Evolutionary conservation across 2,329 filamentous ascomycete species (phyloP).

Genomic region (Hypoxylon sp.): DNA sequence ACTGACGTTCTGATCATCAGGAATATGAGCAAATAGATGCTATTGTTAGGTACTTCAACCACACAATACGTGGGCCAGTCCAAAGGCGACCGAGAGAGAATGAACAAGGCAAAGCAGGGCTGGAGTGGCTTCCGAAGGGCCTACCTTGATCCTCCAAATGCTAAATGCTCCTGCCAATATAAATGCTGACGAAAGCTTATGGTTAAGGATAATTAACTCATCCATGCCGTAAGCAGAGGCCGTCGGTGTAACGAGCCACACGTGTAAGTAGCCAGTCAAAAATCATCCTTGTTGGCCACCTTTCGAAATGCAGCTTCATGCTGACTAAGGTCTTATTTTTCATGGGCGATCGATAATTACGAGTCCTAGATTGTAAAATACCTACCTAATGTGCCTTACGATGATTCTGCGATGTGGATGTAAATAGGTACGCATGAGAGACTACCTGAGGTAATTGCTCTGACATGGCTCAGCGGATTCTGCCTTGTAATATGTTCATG

Average conservation of each 20-base stretch:
- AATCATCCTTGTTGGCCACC: not conserved
- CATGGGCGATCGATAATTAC: not conserved
- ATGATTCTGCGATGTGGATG: not conserved
- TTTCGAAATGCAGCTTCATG: not conserved
- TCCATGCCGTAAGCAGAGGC: conserved; percentile 3
- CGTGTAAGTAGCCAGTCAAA: not conserved
- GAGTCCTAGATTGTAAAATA: conserved; percentile 1
- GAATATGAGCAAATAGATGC: not conserved
- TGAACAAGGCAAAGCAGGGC: not conserved
- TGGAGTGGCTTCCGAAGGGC: conserved; percentile 1
- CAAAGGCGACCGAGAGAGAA: not conserved
- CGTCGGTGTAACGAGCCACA: conserved; percentile 14
- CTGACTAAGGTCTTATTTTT: not conserved
- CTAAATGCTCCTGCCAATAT: conserved; percentile 4
- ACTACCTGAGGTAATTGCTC: not conserved
- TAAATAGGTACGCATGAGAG: not conserved
- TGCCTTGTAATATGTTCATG: not conserved
- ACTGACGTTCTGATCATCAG: not conserved
- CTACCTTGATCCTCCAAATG: conserved; percentile 6
- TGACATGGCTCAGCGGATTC: not conserved
- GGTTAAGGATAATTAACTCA: conserved; percentile 13
- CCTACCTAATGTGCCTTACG: not conserved
- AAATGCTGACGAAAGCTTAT: not conserved
- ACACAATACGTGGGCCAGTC: no score
- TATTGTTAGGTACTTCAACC: not conserved